Percentiles rank a stretch among this genome's conserved stretches.
Evolutionary conservation across 176 grass and related monocot genomes (phyloP).

Genomic region (Cenchrus fungigraminus): DNA sequence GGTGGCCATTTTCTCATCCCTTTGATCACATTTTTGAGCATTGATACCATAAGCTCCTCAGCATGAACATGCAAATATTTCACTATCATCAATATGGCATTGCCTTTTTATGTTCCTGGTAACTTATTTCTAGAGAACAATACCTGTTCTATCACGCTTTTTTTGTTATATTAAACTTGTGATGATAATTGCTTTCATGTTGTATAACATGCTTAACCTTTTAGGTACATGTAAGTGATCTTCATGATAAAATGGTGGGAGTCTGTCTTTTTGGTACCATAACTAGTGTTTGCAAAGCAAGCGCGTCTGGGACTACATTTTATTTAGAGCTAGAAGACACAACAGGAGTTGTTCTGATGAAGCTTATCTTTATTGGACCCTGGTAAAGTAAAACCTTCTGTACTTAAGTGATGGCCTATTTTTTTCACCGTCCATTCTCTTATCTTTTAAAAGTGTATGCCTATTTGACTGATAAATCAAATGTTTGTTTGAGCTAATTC

Average conservation of each 20-base stretch:
- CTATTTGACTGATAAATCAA: constrained; percentile 25
- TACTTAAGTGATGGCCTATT: background rate
- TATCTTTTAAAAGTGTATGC: background rate
- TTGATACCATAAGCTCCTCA: background rate
- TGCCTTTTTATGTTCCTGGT: background rate
- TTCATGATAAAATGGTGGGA: constrained; percentile 82
- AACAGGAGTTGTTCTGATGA: constrained; percentile 67
- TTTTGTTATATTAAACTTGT: constrained; percentile 1
- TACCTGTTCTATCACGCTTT: constrained; percentile 15
- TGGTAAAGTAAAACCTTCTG: constrained; percentile 70
- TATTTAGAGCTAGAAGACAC: constrained; percentile 77
- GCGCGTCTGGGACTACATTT: constrained; percentile 55
- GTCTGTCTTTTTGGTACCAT: constrained; percentile 81
- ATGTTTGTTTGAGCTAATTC: background rate
- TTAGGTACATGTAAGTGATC: constrained; percentile 72
- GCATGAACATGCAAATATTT: constrained; percentile 16
- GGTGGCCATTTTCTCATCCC: background rate
- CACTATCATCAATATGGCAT: background rate
- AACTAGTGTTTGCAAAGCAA: constrained; percentile 64
- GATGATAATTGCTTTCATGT: constrained; percentile 9
- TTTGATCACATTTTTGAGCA: background rate
- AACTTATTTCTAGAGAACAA: constrained; percentile 34
- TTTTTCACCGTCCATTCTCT: background rate
- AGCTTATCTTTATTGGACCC: constrained; percentile 69
- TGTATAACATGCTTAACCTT: constrained; percentile 32